These are phyloP conservation scores for Termitomyces sp. DNA, from an alignment of 1,284 basidiomycete species.

Conservation along the genomic window DNA sequence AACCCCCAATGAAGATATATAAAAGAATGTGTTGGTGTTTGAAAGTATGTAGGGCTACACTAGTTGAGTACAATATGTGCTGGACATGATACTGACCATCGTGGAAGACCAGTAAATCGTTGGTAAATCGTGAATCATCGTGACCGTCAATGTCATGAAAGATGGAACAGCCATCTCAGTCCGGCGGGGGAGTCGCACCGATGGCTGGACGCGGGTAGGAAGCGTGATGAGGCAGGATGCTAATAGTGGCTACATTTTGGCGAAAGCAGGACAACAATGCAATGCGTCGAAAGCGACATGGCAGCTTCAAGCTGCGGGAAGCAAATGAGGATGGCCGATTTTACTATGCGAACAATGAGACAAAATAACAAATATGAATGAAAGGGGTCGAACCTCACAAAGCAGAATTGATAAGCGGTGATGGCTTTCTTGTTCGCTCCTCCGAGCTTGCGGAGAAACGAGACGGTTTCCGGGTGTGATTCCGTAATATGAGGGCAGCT, in stretches of 20 bases:
- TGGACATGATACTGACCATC: neutral
- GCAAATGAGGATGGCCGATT: neutral
- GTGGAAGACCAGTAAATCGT: slow-evolving; percentile 2
- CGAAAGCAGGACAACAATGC: slow-evolving; percentile 1
- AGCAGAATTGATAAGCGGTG: slow-evolving; percentile 10
- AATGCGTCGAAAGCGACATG: neutral
- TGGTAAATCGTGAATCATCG: slow-evolving; percentile 12
- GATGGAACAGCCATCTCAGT: neutral
- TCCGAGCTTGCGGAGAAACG: slow-evolving; percentile 7
- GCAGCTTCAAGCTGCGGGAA: slow-evolving; percentile 8
- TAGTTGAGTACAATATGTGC: slow-evolving; percentile 6
- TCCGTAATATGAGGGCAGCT: slow-evolving; percentile 17
- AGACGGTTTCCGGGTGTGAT: slow-evolving; percentile 8
- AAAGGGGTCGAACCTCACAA: slow-evolving; percentile 3
- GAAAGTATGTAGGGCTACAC: slow-evolving; percentile 4
- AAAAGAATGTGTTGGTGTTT: slow-evolving; percentile 9
- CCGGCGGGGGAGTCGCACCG: neutral
- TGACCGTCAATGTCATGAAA: slow-evolving; percentile 9
- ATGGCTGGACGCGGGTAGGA: neutral
- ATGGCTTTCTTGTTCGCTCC: slow-evolving; percentile 10
- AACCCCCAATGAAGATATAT: slow-evolving; percentile 1
- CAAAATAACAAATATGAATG: neutral
- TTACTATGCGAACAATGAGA: neutral
- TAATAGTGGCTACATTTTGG: slow-evolving; percentile 5
- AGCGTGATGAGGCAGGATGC: neutral